Base-by-base conservation (phyloP, 176 grass and related monocot genomes). In the Ensete glaucum region DNA sequence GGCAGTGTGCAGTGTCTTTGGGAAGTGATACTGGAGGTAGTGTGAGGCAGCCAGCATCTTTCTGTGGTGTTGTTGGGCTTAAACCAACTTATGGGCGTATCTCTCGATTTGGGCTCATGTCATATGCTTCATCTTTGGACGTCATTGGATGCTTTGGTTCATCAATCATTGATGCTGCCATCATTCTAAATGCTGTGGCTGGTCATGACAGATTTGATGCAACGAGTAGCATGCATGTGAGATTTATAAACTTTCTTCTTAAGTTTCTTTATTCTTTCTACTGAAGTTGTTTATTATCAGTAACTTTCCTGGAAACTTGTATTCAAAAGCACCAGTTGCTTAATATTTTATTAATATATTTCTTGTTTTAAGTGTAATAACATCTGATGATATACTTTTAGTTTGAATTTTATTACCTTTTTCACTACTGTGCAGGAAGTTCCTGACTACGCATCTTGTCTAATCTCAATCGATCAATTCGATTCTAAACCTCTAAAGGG, bases 11-110 rank as follows among this genome's bases (percentile, higher is more conserved):
- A 22, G 87, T 82, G 52, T 93, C 94, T 82, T 83, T 97, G 26
- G 94, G 94, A 63, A 97, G 94, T 8, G 94, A 97, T 71, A 97
- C 94, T 25, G 94, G 94, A 78, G 94, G 94, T 70, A 97, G 94
- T 81, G 94, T 97, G 81, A 87, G 94, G 62, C 94, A 97, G 71
- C 94, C 94, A 1, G 94, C 94, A 64, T 97, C 94, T 12, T 97
- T 97, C 55, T 97, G 94, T 52, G 94, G 94, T 12, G 88, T 97
- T 21, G 90, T 97, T 17, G 94, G 94, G 34, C 48, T 97, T 60
- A 97, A 97, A 77, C 94, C 94, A 11, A 97, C 94, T 15, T 97
- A 97, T 88, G 94, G 94, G 9, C 90, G 87, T 52, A 85, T 97
- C 50, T 97, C 94, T 72, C 87, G 94, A 66, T 97, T 85, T 23